Percentiles rank a stretch among this genome's conserved stretches.
Conservation (phyloP, 805 yeast species). For the Yarrowia deformans region DNA sequence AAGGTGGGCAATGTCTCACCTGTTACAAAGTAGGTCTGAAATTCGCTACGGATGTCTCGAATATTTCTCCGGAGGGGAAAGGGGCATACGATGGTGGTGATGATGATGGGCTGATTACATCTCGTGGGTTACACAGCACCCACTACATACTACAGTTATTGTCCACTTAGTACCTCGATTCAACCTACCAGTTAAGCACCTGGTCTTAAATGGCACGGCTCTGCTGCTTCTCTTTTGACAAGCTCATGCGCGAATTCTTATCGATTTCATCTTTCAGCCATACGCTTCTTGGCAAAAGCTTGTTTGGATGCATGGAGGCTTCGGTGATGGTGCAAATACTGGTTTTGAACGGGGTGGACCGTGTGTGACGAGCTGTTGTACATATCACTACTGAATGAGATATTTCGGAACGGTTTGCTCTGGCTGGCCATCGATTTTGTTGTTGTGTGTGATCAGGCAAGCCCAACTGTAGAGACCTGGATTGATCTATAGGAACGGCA, state of each 20-base stretch:
- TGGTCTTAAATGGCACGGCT: background rate
- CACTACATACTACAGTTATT: background rate
- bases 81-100: background rate
- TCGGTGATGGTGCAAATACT: too few species aligned
- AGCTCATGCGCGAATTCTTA: constrained; percentile 27
- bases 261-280: constrained; percentile 30
- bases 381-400: too few species aligned
- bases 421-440: too few species aligned
- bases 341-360: too few species aligned
- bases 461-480: too few species aligned
- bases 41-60: background rate
- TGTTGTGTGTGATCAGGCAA: too few species aligned
- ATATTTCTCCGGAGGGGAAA: constrained; percentile 10
- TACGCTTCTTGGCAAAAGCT: constrained; percentile 17
- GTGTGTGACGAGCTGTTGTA: too few species aligned
- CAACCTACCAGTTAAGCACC: background rate
- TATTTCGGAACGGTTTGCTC: too few species aligned
- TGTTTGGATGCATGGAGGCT: too few species aligned
- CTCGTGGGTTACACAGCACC: too few species aligned
- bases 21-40: background rate
- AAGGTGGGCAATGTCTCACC: constrained; percentile 27
- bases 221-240: constrained; percentile 1
- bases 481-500: too few species aligned
- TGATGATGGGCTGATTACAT: background rate
- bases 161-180: background rate